A percentile compares a stretch with the other conserved stretches of the same genome.
Evolutionary conservation across 2,329 filamentous ascomycete species (phyloP).

Genomic region (Aurifilum marmelostoma): DNA sequence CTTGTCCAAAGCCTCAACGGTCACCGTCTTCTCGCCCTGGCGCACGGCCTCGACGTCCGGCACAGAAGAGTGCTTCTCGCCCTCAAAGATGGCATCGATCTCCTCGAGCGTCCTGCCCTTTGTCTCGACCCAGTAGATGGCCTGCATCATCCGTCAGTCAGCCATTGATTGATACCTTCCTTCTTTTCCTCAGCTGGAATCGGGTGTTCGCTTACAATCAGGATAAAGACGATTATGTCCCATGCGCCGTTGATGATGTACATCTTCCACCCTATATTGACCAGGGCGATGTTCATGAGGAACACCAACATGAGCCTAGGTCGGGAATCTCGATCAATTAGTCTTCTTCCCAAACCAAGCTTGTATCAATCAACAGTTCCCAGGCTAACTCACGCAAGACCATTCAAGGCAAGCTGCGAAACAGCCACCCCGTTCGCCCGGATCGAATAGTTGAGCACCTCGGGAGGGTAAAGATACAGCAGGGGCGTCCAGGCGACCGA

Average conservation of each 20-base stretch:
- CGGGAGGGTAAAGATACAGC: slow-evolving; percentile 51
- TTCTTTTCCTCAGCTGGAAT: too few relatives aligned
- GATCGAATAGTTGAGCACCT: slow-evolving; percentile 53
- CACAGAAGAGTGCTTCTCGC: slow-evolving; percentile 38
- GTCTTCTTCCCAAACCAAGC: too few relatives aligned
- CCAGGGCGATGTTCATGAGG: slow-evolving; percentile 47
- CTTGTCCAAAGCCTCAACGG: slow-evolving; percentile 32
- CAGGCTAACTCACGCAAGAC: slow-evolving; percentile 35
- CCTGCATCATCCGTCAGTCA: slow-evolving; percentile 29
- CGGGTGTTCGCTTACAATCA: slow-evolving; percentile 44
- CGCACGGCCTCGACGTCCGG: slow-evolving; percentile 36
- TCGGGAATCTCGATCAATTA: not conserved
- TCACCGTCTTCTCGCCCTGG: slow-evolving; percentile 32
- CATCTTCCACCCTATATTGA: slow-evolving; percentile 49
- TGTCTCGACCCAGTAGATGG: slow-evolving; percentile 43
- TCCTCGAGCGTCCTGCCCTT: slow-evolving; percentile 44
- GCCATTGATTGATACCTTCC: not conserved
- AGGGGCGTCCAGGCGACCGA: slow-evolving; percentile 55
- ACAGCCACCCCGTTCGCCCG: slow-evolving; percentile 51
- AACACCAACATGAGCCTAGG: slow-evolving; percentile 16
- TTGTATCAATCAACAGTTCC: too few relatives aligned
- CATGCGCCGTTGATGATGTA: slow-evolving; percentile 52
- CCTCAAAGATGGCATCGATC: slow-evolving; percentile 43
- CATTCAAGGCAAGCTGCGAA: slow-evolving; percentile 38
- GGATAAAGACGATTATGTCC: slow-evolving; percentile 44